phyloP scores from a whole-genome alignment of 345 rosid species.

The Eucalyptus pauciflora region DNA sequence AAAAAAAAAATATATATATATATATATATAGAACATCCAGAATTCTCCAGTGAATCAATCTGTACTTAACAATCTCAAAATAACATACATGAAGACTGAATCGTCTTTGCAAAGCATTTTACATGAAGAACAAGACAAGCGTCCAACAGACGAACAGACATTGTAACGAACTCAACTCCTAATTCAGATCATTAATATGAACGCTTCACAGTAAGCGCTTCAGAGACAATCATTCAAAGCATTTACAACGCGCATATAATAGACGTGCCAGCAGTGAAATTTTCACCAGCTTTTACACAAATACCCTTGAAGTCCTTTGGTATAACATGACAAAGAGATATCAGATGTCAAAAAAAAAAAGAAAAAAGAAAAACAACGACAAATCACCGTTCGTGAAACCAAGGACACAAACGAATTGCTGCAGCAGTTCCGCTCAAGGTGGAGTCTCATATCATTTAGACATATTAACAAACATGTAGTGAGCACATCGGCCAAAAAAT shows the following conservation, averaged over 20 bases:
- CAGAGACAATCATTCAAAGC: background rate
- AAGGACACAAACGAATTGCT: background rate
- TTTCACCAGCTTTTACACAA: background rate
- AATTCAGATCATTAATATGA: background rate
- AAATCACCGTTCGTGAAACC: background rate
- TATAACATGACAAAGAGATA: background rate
- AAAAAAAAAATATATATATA: too few relatives aligned
- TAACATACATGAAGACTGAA: background rate
- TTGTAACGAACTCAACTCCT: background rate
- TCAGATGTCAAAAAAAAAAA: background rate
- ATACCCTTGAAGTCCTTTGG: background rate
- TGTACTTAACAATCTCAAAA: too few relatives aligned
- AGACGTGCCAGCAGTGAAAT: background rate
- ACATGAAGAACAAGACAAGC: background rate
- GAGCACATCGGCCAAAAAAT: background rate
- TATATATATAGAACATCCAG: background rate
- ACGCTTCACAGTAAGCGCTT: background rate
- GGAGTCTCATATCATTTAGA: background rate
- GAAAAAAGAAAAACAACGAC: too few relatives aligned
- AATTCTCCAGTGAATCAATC: background rate
- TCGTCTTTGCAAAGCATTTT: background rate
- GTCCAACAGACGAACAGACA: too few relatives aligned
- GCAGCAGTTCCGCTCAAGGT: background rate
- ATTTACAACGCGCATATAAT: background rate
- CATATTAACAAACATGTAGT: background rate